Conservation (phyloP, 345 rosid genomes). For the Populus deltoides region DNA sequence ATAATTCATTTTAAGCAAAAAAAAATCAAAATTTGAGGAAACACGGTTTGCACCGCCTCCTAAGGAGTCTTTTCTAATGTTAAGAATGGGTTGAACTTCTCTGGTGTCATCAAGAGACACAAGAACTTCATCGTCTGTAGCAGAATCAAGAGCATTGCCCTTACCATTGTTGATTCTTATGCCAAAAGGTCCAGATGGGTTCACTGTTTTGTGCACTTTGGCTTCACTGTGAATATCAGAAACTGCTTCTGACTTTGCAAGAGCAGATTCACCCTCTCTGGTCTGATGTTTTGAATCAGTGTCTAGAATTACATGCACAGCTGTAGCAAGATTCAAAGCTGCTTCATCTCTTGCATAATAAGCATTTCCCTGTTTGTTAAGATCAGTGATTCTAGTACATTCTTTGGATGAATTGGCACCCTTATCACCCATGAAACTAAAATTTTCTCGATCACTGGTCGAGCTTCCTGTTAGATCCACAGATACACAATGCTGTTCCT, state of each 20-base stretch:
- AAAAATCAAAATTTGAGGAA: too few species aligned
- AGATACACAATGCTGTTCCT: conserved; percentile 20
- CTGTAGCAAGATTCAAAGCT: conserved; percentile 17
- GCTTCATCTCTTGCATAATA: conserved; percentile 13
- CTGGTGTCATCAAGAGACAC: conserved; percentile 19
- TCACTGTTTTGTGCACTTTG: not conserved
- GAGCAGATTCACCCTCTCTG: conserved; percentile 13
- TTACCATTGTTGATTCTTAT: conserved; percentile 20
- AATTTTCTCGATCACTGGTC: conserved; percentile 20
- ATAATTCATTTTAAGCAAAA: too few species aligned
- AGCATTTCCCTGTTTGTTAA: conserved; percentile 8
- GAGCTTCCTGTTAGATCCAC: conserved; percentile 23
- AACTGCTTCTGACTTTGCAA: conserved; percentile 12
- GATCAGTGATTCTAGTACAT: not conserved
- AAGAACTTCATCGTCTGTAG: conserved; percentile 31
- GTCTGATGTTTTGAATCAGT: conserved; percentile 20
- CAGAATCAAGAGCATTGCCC: conserved; percentile 16
- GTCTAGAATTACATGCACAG: conserved; percentile 24
- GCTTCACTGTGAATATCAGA: conserved; percentile 15
- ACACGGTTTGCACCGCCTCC: too few species aligned
- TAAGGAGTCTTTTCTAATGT: conserved; percentile 46
- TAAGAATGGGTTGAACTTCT: conserved; percentile 34
- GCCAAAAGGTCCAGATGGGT: conserved; percentile 8
- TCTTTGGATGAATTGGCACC: conserved; percentile 12
- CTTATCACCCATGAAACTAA: conserved; percentile 4